A percentile compares a stretch with the other conserved stretches of the same genome.
phyloP scores from a whole-genome alignment of 2,329 filamentous ascomycete genomes.

The Camillea tinctor region DNA sequence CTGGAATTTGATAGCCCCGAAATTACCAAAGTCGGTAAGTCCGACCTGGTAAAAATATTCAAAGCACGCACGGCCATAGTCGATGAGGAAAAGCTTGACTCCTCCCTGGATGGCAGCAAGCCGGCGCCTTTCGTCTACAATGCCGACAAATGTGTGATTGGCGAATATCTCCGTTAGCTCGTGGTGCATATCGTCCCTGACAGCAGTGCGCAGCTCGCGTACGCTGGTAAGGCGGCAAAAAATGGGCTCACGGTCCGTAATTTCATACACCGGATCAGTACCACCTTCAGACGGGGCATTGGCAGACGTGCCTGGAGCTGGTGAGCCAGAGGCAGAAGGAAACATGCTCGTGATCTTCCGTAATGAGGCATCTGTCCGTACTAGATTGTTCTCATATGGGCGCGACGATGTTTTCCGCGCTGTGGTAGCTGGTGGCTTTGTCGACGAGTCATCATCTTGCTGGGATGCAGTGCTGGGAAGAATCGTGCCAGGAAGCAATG shows the following conservation, averaged over 20 bases:
- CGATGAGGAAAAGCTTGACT: constrained; percentile 86
- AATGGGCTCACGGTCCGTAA: constrained; percentile 65
- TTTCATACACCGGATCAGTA: constrained; percentile 59
- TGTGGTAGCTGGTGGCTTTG: constrained; percentile 33
- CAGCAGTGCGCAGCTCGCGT: constrained; percentile 76
- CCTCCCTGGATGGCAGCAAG: constrained; percentile 92
- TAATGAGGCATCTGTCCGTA: constrained; percentile 83
- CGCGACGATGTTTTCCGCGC: constrained; percentile 48
- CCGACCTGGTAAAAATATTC: constrained; percentile 97
- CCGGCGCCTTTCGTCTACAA: constrained; percentile 83
- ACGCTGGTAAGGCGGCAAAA: constrained; percentile 78
- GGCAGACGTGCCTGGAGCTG: constrained; percentile 29
- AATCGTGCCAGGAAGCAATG: constrained; percentile 69
- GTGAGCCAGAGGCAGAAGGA: constrained; percentile 48
- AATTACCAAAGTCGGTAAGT: constrained; percentile 93
- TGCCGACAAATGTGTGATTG: constrained; percentile 86
- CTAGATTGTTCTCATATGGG: constrained; percentile 80
- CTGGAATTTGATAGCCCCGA: constrained; percentile 77
- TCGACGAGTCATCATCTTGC: constrained; percentile 28
- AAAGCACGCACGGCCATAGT: constrained; percentile 82
- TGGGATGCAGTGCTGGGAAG: constrained; percentile 29
- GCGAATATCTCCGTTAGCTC: constrained; percentile 85
- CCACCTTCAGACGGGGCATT: constrained; percentile 16
- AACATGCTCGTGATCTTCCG: constrained; percentile 98
- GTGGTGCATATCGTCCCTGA: constrained; percentile 79